These are phyloP conservation scores for Exsudoporus frostii DNA, from an alignment of 768 basidiomycete genomes.

Conservation along the genomic window DNA sequence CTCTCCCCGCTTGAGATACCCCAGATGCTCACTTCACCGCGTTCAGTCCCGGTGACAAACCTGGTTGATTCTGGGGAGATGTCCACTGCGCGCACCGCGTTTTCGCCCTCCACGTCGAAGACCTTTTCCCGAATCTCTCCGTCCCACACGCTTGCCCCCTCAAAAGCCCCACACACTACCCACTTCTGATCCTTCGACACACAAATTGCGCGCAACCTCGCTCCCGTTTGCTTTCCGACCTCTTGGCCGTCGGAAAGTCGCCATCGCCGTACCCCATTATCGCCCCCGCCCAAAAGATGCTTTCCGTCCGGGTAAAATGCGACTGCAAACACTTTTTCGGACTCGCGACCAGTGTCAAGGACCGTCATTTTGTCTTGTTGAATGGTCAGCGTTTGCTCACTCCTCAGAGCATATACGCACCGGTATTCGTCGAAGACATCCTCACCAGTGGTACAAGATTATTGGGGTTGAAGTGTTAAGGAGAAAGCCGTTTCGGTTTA, in stretches of 20 bases:
- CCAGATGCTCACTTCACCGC: too few species aligned
- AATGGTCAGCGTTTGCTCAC: background rate
- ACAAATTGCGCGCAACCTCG: background rate
- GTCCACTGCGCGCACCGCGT: background rate
- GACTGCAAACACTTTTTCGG: rapidly evolving
- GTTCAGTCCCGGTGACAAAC: background rate
- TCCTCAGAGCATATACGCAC: background rate
- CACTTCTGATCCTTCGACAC: background rate
- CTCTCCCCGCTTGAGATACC: too few species aligned
- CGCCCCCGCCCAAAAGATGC: background rate
- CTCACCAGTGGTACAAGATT: background rate
- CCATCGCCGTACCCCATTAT: background rate
- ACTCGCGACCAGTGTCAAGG: background rate
- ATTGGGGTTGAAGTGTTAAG: background rate
- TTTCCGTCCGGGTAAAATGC: background rate
- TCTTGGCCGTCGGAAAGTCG: background rate
- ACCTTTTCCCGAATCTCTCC: background rate
- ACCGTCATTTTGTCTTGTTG: background rate
- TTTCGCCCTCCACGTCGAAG: background rate
- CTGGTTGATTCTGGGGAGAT: background rate
- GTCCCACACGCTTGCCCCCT: background rate
- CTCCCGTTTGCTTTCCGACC: background rate
- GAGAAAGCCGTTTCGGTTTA: background rate
- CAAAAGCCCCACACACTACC: background rate
- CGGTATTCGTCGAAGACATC: background rate